Percentiles rank a stretch among this genome's conserved stretches.
Conservation (phyloP, 305 asterid genomes). For the Petunia hybrid region DNA sequence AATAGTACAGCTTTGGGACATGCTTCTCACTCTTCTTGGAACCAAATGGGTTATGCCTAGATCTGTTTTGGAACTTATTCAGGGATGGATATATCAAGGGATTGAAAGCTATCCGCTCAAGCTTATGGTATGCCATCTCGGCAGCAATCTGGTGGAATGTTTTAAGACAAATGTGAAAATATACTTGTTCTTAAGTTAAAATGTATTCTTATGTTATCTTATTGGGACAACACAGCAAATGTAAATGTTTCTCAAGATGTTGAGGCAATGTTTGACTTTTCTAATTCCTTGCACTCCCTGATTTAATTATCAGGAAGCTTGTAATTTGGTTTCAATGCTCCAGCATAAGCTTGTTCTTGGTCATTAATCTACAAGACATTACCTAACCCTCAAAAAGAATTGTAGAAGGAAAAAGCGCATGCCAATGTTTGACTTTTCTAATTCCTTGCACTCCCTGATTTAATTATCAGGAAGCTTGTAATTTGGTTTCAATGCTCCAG, state of each 20-base stretch:
- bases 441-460: no score
- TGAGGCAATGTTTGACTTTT: neutral
- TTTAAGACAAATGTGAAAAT: neutral
- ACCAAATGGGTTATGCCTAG: neutral
- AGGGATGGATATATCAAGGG: neutral
- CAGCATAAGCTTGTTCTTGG: neutral
- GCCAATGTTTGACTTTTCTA: no score
- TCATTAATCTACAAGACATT: neutral
- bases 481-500: no score
- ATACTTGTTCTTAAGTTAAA: neutral
- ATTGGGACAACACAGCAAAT: neutral
- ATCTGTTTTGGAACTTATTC: neutral
- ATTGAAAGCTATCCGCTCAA: neutral
- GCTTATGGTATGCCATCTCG: neutral
- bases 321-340: neutral
- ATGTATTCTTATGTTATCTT: neutral
- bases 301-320: neutral
- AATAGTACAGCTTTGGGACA: neutral
- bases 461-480: no score
- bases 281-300: neutral
- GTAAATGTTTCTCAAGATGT: neutral
- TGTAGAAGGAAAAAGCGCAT: no score
- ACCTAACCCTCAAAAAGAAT: neutral
- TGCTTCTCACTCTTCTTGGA: neutral
- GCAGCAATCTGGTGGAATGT: constrained; percentile 10